Conservation (phyloP, 306 rosid species). For the Casuarina glauca region DNA sequence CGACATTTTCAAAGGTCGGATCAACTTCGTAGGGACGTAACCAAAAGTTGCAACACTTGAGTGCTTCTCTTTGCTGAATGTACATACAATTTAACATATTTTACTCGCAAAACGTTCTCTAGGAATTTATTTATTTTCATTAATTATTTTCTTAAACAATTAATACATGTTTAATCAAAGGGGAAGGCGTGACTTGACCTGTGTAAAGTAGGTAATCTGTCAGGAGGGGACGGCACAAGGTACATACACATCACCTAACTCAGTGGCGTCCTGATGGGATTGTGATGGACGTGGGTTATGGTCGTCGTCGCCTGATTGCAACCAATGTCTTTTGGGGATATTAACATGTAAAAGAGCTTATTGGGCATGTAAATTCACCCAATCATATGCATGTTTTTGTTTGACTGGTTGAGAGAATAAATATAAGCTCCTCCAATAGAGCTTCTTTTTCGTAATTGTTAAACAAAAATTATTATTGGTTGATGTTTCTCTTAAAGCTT, state of each 20-base stretch:
- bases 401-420: too few relatives aligned
- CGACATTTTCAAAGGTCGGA: too few relatives aligned
- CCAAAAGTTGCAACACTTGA: neutral
- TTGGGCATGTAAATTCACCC: neutral
- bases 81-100: neutral
- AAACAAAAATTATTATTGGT: neutral
- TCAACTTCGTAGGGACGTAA: neutral
- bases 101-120: neutral
- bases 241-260: neutral
- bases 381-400: neutral
- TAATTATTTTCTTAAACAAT: neutral
- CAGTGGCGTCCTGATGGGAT: neutral
- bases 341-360: neutral
- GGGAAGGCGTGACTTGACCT: neutral
- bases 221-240: neutral
- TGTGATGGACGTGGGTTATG: neutral
- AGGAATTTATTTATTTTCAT: neutral
- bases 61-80: neutral
- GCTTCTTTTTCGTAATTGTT: neutral
- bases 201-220: neutral
- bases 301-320: neutral
- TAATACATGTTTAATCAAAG: neutral
- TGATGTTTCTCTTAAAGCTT: neutral
- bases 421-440: neutral
- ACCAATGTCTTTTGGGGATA: neutral